Percentiles rank a stretch among this genome's conserved stretches.
Conservation (phyloP, 2,329 filamentous ascomycete species). For the Aspergillus candidus region DNA sequence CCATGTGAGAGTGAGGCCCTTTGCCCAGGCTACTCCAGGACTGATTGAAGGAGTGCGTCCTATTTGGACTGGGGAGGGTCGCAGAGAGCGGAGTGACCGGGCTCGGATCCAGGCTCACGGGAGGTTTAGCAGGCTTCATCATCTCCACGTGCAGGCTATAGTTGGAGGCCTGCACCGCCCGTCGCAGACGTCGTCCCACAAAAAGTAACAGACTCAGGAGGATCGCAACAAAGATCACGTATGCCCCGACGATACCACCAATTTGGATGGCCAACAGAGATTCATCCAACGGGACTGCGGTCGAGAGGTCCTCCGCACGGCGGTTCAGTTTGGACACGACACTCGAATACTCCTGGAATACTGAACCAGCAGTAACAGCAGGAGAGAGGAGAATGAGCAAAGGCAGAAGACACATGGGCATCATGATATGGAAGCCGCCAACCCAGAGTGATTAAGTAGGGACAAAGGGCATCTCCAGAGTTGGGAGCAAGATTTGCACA, state of each 20-base stretch:
- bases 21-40: slow-evolving; percentile 35
- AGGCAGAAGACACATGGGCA: slow-evolving; percentile 4
- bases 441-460: slow-evolving; percentile 16
- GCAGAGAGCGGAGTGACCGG: slow-evolving; percentile 29
- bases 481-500: slow-evolving; percentile 22
- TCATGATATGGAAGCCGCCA: slow-evolving; percentile 7
- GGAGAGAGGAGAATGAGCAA: slow-evolving; percentile 6
- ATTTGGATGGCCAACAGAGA: slow-evolving; percentile 72
- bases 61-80: slow-evolving; percentile 31
- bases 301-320: slow-evolving; percentile 10
- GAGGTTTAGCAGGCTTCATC: slow-evolving; percentile 40
- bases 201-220: slow-evolving; percentile 62
- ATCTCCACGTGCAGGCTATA: slow-evolving; percentile 52
- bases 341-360: slow-evolving; percentile 6
- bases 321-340: slow-evolving; percentile 6
- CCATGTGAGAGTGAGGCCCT: slow-evolving; percentile 30
- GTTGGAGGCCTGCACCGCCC: slow-evolving; percentile 48
- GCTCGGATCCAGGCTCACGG: slow-evolving; percentile 28
- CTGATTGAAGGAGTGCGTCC: slow-evolving; percentile 29
- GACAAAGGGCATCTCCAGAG: slow-evolving; percentile 11
- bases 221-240: slow-evolving; percentile 69
- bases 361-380: slow-evolving; percentile 11
- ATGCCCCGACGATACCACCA: slow-evolving; percentile 75
- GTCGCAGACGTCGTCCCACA: slow-evolving; percentile 53
- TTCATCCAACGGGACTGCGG: slow-evolving; percentile 47